A percentile compares a stretch with the other conserved stretches of the same genome.
Evolutionary conservation across 257 asterid genomes (phyloP).

Genomic region (Petrea volubilis): DNA sequence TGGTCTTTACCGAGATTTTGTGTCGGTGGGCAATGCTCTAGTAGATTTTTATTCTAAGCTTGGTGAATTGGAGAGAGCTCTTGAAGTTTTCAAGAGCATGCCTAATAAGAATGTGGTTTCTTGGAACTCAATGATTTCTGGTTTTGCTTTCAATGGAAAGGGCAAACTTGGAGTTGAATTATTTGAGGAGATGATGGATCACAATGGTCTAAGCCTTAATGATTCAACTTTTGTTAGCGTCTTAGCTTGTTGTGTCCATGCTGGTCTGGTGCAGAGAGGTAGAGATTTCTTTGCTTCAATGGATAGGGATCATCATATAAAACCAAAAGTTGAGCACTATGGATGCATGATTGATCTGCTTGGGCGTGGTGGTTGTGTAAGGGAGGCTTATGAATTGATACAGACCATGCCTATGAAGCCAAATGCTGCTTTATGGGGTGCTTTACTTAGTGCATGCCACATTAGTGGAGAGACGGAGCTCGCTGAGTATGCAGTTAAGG

Average conservation of each 20-base stretch:
- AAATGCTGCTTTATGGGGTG: constrained; percentile 43
- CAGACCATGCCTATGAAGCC: constrained; percentile 35
- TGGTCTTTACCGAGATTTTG: constrained; percentile 23
- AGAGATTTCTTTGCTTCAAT: constrained; percentile 34
- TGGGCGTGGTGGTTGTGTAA: constrained; percentile 38
- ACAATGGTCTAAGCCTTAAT: constrained; percentile 17
- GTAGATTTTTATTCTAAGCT: constrained; percentile 34
- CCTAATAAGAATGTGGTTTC: constrained; percentile 29
- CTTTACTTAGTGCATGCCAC: constrained; percentile 39
- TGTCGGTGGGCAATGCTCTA: constrained; percentile 35
- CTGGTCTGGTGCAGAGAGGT: constrained; percentile 34
- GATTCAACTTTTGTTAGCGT: constrained; percentile 35
- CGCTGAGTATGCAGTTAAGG: constrained; percentile 39
- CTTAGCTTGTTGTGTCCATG: constrained; percentile 40
- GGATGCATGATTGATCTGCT: constrained; percentile 47
- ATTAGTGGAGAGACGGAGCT: constrained; percentile 23
- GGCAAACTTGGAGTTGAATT: constrained; percentile 29
- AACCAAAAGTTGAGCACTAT: constrained; percentile 41
- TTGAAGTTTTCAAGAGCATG: constrained; percentile 24
- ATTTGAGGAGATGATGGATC: constrained; percentile 28
- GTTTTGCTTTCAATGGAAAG: constrained; percentile 34
- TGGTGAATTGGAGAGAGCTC: constrained; percentile 30
- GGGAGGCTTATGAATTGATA: constrained; percentile 35
- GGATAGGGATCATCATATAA: constrained; percentile 15
- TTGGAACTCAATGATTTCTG: constrained; percentile 33